phyloP scores from a whole-genome alignment of 2,329 filamentous ascomycete genomes.

The Hypoxylon sp. region DNA sequence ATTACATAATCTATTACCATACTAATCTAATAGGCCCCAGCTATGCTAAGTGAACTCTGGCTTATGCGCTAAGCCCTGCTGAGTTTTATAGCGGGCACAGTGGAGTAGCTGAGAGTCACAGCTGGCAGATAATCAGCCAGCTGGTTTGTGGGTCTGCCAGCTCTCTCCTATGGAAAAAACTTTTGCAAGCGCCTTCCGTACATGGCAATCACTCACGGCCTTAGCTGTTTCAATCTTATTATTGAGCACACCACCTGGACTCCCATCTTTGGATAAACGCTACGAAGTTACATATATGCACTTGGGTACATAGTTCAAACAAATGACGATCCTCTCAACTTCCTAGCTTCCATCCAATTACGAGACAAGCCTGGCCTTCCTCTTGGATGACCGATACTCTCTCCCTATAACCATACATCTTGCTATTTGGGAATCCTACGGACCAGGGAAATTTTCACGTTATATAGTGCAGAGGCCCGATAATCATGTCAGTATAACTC shows the following conservation, averaged over 20 bases:
- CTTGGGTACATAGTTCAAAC: too few relatives aligned
- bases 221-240: constrained; percentile 34
- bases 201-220: constrained; percentile 9
- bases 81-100: too few relatives aligned
- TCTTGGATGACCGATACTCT: background rate
- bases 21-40: too few relatives aligned
- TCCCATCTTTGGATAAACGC: constrained; percentile 18
- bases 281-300: too few relatives aligned
- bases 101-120: too few relatives aligned
- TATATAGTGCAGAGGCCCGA: background rate
- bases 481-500: background rate
- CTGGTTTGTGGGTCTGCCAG: too few relatives aligned
- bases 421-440: background rate
- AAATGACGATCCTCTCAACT: constrained; percentile 37
- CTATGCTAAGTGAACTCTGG: too few relatives aligned
- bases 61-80: too few relatives aligned
- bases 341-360: constrained; percentile 13
- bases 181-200: too few relatives aligned
- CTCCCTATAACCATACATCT: constrained; percentile 7
- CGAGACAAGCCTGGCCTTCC: constrained; percentile 2
- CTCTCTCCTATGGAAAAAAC: too few relatives aligned
- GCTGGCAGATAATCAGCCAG: too few relatives aligned
- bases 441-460: background rate
- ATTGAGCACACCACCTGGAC: constrained; percentile 17
- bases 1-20: too few relatives aligned